Percentiles rank a stretch among this genome's conserved stretches.
Conservation (phyloP, 1,284 basidiomycete genomes). For the Fomitopsis pinicola region DNA sequence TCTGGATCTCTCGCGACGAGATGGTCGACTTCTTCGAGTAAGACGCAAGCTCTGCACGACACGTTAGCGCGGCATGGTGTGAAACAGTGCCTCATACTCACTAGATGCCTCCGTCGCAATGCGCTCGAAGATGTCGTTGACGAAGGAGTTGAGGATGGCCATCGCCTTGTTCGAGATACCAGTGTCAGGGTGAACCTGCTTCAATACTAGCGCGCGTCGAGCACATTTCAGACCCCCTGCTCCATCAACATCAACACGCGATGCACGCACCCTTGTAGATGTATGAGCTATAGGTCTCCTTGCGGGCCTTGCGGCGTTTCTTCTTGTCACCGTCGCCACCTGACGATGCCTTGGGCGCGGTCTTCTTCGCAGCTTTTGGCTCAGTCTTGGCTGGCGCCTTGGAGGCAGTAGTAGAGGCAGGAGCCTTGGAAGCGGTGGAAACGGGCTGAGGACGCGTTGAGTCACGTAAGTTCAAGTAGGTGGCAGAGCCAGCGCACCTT, state of each 20-base stretch:
- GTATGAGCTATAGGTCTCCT: conserved; percentile 69
- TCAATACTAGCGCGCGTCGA: conserved; percentile 42
- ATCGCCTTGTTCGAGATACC: conserved; percentile 79
- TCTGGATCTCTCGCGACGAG: conserved; percentile 74
- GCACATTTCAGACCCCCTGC: neutral
- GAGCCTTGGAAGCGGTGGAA: conserved; percentile 46
- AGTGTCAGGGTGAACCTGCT: conserved; percentile 74
- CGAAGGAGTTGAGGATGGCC: conserved; percentile 71
- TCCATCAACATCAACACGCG: neutral
- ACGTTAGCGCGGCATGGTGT: neutral
- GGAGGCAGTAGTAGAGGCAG: conserved; percentile 44
- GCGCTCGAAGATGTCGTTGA: conserved; percentile 71
- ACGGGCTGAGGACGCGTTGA: conserved; percentile 34
- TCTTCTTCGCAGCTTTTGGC: conserved; percentile 51
- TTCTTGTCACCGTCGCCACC: conserved; percentile 50
- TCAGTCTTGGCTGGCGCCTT: conserved; percentile 50
- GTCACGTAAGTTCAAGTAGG: neutral
- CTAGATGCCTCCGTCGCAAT: conserved; percentile 69
- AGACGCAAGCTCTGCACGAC: conserved; percentile 52
- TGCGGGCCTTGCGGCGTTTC: conserved; percentile 55
- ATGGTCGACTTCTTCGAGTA: conserved; percentile 77
- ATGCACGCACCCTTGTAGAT: conserved; percentile 57
- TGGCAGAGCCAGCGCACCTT: conserved; percentile 17
- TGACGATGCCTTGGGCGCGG: conserved; percentile 32
- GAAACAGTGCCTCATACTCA: conserved; percentile 26